These are phyloP conservation scores for Uronychia setigera DNA, from an alignment of 73 alveolate species.

Conservation along the genomic window DNA sequence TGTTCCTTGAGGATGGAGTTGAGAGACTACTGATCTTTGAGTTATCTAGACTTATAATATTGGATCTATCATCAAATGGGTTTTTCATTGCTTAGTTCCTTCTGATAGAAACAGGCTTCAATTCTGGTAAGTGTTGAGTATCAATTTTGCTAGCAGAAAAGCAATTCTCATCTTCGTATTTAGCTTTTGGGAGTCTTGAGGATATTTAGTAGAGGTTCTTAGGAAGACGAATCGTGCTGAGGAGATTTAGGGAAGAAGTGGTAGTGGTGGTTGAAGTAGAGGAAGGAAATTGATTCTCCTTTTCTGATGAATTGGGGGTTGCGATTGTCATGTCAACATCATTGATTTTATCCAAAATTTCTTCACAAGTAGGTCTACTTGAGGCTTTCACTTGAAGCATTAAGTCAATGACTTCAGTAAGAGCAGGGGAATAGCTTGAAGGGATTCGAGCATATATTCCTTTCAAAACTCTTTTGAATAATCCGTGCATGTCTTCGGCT, in stretches of 20 bases:
- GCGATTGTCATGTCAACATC: no score
- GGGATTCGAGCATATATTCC: conserved; percentile 87
- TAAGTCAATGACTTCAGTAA: conserved; percentile 66
- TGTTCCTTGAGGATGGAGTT: not conserved
- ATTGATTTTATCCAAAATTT: conserved; percentile 32
- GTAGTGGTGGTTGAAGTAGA: no score
- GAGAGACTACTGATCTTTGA: not conserved
- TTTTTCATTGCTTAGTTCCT: not conserved
- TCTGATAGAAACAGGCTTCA: not conserved
- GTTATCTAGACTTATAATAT: not conserved
- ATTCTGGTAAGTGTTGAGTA: no score
- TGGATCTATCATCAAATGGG: not conserved
- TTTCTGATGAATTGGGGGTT: no score
- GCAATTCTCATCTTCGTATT: not conserved
- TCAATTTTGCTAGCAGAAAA: not conserved
- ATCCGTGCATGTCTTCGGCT: conserved; percentile 84
- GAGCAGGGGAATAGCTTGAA: conserved; percentile 73
- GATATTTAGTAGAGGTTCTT: conserved; percentile 18
- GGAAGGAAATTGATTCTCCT: no score
- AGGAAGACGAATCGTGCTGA: conserved; percentile 28
- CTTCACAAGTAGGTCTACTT: conserved; percentile 84
- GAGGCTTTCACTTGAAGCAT: conserved; percentile 84
- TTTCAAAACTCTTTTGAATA: conserved; percentile 80
- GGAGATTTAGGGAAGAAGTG: conserved; percentile 1
- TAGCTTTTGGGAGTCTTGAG: conserved; percentile 20